Evolutionary conservation across 2,329 filamentous ascomycete genomes (phyloP).

Genomic region (Clonostachys rhizophaga): DNA sequence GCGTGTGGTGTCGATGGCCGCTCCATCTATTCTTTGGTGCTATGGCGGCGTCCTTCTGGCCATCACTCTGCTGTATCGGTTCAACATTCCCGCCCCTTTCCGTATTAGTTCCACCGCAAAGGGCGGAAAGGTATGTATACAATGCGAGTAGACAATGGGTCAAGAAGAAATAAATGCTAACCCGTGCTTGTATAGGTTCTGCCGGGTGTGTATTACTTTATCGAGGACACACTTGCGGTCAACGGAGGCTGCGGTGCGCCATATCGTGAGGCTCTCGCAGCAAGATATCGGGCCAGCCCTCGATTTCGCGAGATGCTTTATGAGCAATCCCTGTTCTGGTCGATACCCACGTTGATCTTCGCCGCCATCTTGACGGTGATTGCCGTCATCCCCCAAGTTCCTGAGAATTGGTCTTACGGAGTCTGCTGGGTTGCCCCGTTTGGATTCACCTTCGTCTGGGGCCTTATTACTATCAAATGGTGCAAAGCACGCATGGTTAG

Average conservation of each 20-base stretch:
- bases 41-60: conserved; percentile 34
- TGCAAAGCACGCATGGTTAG: conserved; percentile 28
- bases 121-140: conserved; percentile 32
- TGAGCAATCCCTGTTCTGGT: conserved; percentile 33
- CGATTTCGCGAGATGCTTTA: conserved; percentile 34
- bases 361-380: conserved; percentile 28
- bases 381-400: conserved; percentile 23
- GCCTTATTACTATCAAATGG: conserved; percentile 23
- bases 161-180: not conserved
- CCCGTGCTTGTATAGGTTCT: conserved; percentile 37
- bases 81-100: conserved; percentile 47
- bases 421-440: conserved; percentile 33
- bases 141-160: not conserved
- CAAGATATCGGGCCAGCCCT: conserved; percentile 32
- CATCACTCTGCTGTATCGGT: conserved; percentile 23
- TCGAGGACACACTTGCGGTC: conserved; percentile 64
- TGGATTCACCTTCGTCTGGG: conserved; percentile 27
- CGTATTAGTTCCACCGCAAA: conserved; percentile 60
- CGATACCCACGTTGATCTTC: conserved; percentile 27
- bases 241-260: conserved; percentile 53
- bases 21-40: conserved; percentile 43
- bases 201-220: conserved; percentile 58
- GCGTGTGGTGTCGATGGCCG: conserved; percentile 44
- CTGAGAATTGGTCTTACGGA: conserved; percentile 27
- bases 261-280: conserved; percentile 33